Conservation (phyloP, 176 grass and related monocot genomes). For the Carex cristatella region DNA sequence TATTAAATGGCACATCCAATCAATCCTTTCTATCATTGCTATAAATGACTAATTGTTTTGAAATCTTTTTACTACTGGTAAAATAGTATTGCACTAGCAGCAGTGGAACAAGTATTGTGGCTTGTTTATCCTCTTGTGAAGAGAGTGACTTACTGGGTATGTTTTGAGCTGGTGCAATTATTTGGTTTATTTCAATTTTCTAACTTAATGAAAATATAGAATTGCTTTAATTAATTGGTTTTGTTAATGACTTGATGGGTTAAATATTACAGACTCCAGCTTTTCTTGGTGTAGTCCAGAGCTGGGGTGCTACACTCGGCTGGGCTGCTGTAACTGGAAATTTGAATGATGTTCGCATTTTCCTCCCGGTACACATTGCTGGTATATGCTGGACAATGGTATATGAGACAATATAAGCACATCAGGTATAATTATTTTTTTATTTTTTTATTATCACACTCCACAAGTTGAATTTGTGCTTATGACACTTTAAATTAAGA, state of each 20-base stretch:
- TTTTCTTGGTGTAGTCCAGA: slow-evolving; percentile 32
- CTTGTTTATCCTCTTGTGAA: slow-evolving; percentile 47
- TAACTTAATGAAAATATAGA: too few relatives aligned
- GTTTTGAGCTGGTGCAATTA: too few relatives aligned
- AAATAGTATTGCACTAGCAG: not conserved
- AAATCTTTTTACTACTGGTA: not conserved
- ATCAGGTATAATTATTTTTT: too few relatives aligned
- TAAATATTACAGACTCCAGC: slow-evolving; percentile 31
- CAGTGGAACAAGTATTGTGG: not conserved
- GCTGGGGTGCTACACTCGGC: slow-evolving; percentile 32
- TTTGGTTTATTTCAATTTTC: too few relatives aligned
- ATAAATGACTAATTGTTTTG: too few relatives aligned
- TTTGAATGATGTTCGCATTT: slow-evolving; percentile 24
- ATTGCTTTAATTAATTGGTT: not conserved
- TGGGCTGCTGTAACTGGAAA: slow-evolving; percentile 34
- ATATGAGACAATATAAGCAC: too few relatives aligned
- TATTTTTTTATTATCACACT: too few relatives aligned
- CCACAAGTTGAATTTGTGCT: too few relatives aligned
- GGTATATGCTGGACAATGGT: too few relatives aligned
- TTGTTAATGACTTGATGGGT: not conserved
- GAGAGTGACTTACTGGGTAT: slow-evolving; percentile 23
- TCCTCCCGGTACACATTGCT: slow-evolving; percentile 16
- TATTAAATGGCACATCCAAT: not conserved
- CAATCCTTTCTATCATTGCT: not conserved
- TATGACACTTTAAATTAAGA: too few relatives aligned